Percentiles rank a stretch among this genome's conserved stretches.
Conservation (phyloP, 208 protist genomes). For the Novymonas esmeraldas region DNA sequence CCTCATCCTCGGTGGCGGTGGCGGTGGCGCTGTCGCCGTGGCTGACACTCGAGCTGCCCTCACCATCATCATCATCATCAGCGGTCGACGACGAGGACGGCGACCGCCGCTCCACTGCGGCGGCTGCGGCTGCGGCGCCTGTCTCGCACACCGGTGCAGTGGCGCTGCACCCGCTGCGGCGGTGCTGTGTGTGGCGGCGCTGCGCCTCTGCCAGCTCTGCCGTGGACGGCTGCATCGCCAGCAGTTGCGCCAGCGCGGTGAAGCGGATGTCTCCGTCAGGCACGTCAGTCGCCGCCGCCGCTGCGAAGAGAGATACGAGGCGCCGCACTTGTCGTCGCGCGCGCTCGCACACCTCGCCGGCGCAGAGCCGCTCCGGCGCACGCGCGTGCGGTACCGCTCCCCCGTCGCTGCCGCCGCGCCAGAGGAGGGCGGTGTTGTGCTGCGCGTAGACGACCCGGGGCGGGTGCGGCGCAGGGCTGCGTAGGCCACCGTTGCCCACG, state of each 20-base stretch:
- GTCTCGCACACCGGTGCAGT: background rate
- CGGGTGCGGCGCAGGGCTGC: background rate
- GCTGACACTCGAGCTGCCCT: background rate
- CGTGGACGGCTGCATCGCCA: constrained; percentile 18
- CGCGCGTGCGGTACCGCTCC: background rate
- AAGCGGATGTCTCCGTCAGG: constrained; percentile 12
- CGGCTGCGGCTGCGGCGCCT: background rate
- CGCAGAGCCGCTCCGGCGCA: constrained; percentile 21
- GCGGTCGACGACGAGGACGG: background rate
- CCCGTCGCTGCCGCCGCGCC: background rate
- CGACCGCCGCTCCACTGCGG: background rate
- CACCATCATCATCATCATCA: background rate
- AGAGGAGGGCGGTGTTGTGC: constrained; percentile 22
- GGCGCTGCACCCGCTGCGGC: background rate
- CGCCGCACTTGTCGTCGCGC: constrained; percentile 21
- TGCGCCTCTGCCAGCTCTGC: constrained; percentile 12
- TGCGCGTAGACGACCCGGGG: constrained; percentile 1
- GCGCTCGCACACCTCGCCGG: constrained; percentile 30
- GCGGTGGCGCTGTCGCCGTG: background rate
- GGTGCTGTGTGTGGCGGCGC: constrained; percentile 10
- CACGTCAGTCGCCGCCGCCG: no score
- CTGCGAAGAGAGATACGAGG: constrained; percentile 17
- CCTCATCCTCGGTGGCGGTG: background rate
- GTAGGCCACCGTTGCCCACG: background rate
- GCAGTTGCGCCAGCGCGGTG: constrained; percentile 14